These are phyloP conservation scores for Arthrinium phaeospermum DNA, from an alignment of 2,329 filamentous ascomycete genomes.

Conservation along the genomic window DNA sequence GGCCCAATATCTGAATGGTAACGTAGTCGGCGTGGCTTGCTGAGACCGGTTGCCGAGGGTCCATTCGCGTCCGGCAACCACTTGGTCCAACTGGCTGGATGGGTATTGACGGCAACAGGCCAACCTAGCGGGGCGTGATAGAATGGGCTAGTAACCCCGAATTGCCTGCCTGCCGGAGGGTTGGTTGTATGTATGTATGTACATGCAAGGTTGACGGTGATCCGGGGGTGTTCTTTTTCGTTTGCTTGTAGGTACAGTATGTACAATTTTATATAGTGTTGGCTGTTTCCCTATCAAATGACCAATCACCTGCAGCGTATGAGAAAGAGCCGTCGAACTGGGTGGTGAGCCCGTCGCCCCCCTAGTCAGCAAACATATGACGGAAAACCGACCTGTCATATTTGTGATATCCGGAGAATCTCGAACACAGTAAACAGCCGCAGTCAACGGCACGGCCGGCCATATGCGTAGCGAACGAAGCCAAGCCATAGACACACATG, in stretches of 20 bases:
- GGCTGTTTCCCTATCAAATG: neutral
- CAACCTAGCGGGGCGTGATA: neutral
- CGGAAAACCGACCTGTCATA: slow-evolving; percentile 5
- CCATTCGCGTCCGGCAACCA: neutral
- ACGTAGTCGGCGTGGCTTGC: slow-evolving; percentile 1
- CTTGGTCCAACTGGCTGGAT: neutral
- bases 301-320: slow-evolving; percentile 2
- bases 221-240: neutral
- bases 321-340: slow-evolving; percentile 2
- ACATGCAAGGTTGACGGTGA: slow-evolving; percentile 9
- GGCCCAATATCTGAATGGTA: neutral
- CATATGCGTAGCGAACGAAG: neutral
- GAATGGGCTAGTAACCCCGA: neutral
- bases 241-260: neutral
- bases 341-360: neutral
- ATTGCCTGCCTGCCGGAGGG: neutral
- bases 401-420: neutral
- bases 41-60: neutral
- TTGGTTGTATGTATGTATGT: neutral
- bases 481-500: neutral
- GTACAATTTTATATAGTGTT: neutral
- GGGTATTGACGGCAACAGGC: slow-evolving; percentile 1
- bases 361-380: slow-evolving; percentile 11
- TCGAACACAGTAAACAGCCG: neutral
- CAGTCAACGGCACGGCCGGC: neutral